Conservation (phyloP, 805 yeast species). For the Saitoella complicata region DNA sequence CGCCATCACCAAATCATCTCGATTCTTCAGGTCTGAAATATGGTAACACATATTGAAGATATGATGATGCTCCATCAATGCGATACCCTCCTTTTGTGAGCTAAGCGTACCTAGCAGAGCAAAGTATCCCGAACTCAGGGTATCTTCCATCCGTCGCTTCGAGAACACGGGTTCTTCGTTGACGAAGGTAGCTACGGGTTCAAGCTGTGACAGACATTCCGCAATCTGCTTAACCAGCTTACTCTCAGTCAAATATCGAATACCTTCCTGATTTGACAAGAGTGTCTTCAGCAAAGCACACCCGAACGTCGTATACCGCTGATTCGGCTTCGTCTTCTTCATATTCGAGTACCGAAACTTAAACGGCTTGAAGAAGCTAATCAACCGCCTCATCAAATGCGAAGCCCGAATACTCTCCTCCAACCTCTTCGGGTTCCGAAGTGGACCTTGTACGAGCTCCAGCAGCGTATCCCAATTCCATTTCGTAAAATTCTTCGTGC, state of each 20-base stretch:
- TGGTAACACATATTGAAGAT: slow-evolving; percentile 67
- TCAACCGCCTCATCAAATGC: slow-evolving; percentile 65
- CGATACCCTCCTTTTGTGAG: slow-evolving; percentile 42
- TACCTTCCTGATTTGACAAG: slow-evolving; percentile 48
- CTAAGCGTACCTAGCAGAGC: slow-evolving; percentile 62
- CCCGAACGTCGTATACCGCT: slow-evolving; percentile 53
- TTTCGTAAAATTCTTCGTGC: slow-evolving; percentile 58
- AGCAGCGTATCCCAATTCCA: slow-evolving; percentile 79
- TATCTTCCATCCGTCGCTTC: slow-evolving; percentile 37
- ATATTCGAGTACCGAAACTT: slow-evolving; percentile 59
- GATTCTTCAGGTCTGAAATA: slow-evolving; percentile 36
- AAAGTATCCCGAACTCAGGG: slow-evolving; percentile 64
- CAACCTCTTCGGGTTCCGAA: slow-evolving; percentile 51
- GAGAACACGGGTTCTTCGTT: slow-evolving; percentile 65
- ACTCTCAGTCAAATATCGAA: slow-evolving; percentile 46
- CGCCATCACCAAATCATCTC: slow-evolving; percentile 41
- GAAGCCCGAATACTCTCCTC: slow-evolving; percentile 68
- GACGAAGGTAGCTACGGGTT: slow-evolving; percentile 58
- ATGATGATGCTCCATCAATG: slow-evolving; percentile 65
- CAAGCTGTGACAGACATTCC: slow-evolving; percentile 73
- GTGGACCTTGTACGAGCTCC: slow-evolving; percentile 68
- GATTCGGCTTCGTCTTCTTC: slow-evolving; percentile 33
- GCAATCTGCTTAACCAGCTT: slow-evolving; percentile 78
- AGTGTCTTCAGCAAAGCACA: slow-evolving; percentile 55
- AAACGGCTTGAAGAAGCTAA: slow-evolving; percentile 84